Evolutionary conservation across 176 grass and related monocot genomes (phyloP).

Genomic region (Triticum dicoccoides): DNA sequence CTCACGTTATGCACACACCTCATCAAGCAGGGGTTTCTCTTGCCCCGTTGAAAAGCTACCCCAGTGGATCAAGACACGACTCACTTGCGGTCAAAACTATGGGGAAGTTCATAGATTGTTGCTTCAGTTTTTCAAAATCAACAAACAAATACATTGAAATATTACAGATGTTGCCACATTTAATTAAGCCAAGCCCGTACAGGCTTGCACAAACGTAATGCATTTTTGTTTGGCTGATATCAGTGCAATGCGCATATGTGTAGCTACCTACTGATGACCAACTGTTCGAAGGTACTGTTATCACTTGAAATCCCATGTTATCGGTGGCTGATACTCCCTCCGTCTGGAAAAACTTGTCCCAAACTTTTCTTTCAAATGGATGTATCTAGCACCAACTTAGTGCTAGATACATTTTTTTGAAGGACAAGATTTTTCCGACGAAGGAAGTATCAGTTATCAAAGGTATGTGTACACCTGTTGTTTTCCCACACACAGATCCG

Average conservation of each 20-base stretch:
- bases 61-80: slow-evolving; percentile 75
- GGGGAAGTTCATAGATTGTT: slow-evolving; percentile 77
- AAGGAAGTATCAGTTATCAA: not conserved
- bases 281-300: not conserved
- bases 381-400: too few relatives aligned
- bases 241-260: not conserved
- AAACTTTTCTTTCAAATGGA: too few relatives aligned
- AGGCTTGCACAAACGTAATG: not conserved
- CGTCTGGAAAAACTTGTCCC: too few relatives aligned
- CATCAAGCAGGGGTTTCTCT: slow-evolving; percentile 37
- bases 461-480: not conserved
- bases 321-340: not conserved
- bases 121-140: slow-evolving; percentile 77
- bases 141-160: slow-evolving; percentile 46
- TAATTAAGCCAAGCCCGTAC: not conserved
- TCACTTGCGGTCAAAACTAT: slow-evolving; percentile 63
- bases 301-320: not conserved
- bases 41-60: slow-evolving; percentile 76
- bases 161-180: slow-evolving; percentile 2
- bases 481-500: not conserved
- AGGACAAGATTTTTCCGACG: too few relatives aligned
- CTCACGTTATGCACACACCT: slow-evolving; percentile 50
- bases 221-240: not conserved
- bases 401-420: too few relatives aligned
- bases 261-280: not conserved